Conservation (phyloP, 768 basidiomycete genomes). For the Phylloporus sp. region DNA sequence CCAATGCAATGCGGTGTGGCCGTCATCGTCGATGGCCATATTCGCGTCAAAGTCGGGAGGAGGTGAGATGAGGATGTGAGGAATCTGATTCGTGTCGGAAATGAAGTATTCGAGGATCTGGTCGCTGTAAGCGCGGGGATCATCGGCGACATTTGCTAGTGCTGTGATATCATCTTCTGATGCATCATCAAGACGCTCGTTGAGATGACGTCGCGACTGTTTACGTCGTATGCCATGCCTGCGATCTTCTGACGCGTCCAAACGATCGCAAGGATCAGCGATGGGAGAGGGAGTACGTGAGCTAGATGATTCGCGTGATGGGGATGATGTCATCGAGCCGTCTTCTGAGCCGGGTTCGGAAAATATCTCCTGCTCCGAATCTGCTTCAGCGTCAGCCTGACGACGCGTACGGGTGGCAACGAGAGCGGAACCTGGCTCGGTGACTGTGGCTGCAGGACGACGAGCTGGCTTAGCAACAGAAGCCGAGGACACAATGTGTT, state of each 20-base stretch:
- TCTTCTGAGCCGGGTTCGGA: conserved; percentile 79
- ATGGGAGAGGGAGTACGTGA: conserved; percentile 95
- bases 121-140: conserved; percentile 79
- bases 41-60: conserved; percentile 92
- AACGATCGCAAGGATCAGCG: conserved; percentile 37
- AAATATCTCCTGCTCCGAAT: conserved; percentile 56
- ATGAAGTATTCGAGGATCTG: conserved; percentile 98
- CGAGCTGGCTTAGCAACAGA: conserved; percentile 37
- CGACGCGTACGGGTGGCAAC: conserved; percentile 58
- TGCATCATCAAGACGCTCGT: conserved; percentile 42
- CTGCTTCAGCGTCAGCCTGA: conserved; percentile 46
- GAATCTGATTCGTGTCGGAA: conserved; percentile 91
- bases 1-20: conserved; percentile 96
- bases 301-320: conserved; percentile 78
- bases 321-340: conserved; percentile 86
- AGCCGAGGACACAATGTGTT: conserved; percentile 77
- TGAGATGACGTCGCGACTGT: conserved; percentile 42
- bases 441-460: conserved; percentile 15
- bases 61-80: conserved; percentile 79
- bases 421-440: conserved; percentile 14
- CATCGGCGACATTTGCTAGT: conserved; percentile 43
- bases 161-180: conserved; percentile 39
- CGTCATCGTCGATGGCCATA: conserved; percentile 96
- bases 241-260: conserved; percentile 18
- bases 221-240: conserved; percentile 41